A percentile compares a stretch with the other conserved stretches of the same genome.
Conservation (phyloP, 345 rosid species). For the Boechera retrofracta region DNA sequence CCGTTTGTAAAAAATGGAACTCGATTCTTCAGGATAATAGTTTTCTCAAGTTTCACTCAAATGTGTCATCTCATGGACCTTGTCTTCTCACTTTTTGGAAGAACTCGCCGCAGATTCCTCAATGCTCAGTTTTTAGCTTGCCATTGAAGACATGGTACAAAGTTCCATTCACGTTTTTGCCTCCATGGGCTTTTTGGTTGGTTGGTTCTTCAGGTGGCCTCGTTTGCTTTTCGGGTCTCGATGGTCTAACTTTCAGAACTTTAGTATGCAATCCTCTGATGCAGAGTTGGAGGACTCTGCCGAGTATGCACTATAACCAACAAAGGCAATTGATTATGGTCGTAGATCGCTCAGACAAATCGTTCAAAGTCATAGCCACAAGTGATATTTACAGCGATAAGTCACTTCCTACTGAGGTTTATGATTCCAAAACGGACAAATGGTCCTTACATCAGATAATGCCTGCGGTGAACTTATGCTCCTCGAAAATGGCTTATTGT, state of each 20-base stretch:
- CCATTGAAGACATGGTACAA: conserved; percentile 92
- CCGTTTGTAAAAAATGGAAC: conserved; percentile 88
- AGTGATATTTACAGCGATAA: conserved; percentile 85
- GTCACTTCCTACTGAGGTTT: conserved; percentile 93
- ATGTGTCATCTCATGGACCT: conserved; percentile 77
- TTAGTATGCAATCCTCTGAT: conserved; percentile 91
- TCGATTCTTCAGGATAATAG: conserved; percentile 84
- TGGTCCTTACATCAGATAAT: conserved; percentile 88
- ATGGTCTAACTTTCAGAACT: conserved; percentile 77
- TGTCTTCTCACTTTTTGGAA: conserved; percentile 94
- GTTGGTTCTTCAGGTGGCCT: conserved; percentile 92
- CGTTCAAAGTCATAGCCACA: conserved; percentile 90
- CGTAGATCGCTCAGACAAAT: conserved; percentile 70
- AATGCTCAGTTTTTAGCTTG: conserved; percentile 91
- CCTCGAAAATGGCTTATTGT: conserved; percentile 94
- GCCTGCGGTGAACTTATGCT: conserved; percentile 96
- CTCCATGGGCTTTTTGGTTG: conserved; percentile 95
- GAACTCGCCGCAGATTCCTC: conserved; percentile 81
- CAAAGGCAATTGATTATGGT: conserved; percentile 93
- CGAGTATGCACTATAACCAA: conserved; percentile 84
- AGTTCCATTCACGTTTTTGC: conserved; percentile 84
- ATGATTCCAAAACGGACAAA: conserved; percentile 74
- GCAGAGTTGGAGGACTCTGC: conserved; percentile 81
- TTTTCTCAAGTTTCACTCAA: conserved; percentile 83
- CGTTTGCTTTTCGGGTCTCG: conserved; percentile 94